Evolutionary conservation across 2,329 filamentous ascomycete species (phyloP), one percentile per base, ranked within the genome.

Genomic region (Aspergillus sojae): DNA sequence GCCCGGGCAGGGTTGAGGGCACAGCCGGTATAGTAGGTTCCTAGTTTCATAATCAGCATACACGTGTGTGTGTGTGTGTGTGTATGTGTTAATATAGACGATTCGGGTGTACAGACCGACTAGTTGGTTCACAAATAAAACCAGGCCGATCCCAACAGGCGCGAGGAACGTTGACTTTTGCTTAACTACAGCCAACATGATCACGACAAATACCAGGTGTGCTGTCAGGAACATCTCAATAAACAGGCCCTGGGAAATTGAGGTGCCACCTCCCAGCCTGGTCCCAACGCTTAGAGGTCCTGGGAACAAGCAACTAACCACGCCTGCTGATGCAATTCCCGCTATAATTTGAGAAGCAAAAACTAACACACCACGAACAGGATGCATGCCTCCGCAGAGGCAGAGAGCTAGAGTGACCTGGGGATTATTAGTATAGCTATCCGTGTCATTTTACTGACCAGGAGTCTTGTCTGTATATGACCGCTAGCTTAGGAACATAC

Each of bases 151-250:
- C 14, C 88, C 89, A 4, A 93, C 79, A 0, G 91, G 90, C 0
- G 90, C 90, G 1, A 92, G 78, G 72, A 84, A 91, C 0, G 90
- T 93, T 3, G 87, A 86, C 53, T 88, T 88, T 75, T 92, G 89
- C 78, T 93, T 92, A 73, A 92, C 89, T 4, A 87, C 86, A 0
- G 89, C 89, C 52, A 92, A 82, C 85, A 92, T 89, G 74, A 88
- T 86, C 32, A 91, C 85, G 3, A 88, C 85, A 59, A 91, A 80
- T 7, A 90, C 84, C 14, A 91, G 80, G 71, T 89, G 83, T 0
- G 86, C 80, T 0, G 88, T 91, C 43, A 90, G 80, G 69, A 90
- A 88, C 79, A 88, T 84, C 74, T 91, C 89, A 55, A 91, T 84
- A 71, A 91, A 89, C 45, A 91, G 78, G 7, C 88, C 89, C 63